These are phyloP conservation scores for Beta vulgaris DNA, from an alignment of 148 eudicot genomes.

Conservation along the genomic window DNA sequence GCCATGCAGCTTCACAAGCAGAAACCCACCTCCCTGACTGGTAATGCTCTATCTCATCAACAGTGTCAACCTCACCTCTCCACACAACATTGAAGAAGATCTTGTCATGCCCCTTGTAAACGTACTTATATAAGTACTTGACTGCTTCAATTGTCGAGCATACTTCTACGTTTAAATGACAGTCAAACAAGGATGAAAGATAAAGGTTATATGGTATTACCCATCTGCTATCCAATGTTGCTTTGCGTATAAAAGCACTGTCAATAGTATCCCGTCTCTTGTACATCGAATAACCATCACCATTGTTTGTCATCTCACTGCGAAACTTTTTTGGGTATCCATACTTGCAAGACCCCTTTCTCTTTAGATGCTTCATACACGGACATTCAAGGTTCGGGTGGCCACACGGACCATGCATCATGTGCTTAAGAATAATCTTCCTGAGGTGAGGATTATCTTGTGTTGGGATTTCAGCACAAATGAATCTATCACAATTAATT, in stretches of 20 bases:
- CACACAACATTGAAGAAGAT: no score
- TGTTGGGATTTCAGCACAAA: background rate
- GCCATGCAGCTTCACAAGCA: no score
- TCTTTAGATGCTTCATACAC: background rate
- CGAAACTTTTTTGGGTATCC: background rate
- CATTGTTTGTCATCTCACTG: background rate
- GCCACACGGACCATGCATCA: conserved; percentile 10
- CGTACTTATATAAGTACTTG: no score
- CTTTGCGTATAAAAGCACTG: background rate
- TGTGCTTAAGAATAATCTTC: background rate
- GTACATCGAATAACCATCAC: background rate
- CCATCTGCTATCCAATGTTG: background rate
- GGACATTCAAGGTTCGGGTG: background rate
- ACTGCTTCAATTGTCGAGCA: no score
- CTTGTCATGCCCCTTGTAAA: no score
- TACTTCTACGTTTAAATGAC: no score
- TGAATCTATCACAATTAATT: background rate
- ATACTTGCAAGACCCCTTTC: background rate
- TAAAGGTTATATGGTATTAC: no score
- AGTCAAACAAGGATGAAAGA: no score
- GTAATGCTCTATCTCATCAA: no score
- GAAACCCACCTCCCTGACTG: no score
- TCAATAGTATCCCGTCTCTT: no score
- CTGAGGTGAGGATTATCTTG: background rate
- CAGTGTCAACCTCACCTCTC: no score